Evolutionary conservation across 164 flowering plant genomes (phyloP), one percentile per base, ranked within the genome.

Genomic region (Magnolia officinalis): DNA sequence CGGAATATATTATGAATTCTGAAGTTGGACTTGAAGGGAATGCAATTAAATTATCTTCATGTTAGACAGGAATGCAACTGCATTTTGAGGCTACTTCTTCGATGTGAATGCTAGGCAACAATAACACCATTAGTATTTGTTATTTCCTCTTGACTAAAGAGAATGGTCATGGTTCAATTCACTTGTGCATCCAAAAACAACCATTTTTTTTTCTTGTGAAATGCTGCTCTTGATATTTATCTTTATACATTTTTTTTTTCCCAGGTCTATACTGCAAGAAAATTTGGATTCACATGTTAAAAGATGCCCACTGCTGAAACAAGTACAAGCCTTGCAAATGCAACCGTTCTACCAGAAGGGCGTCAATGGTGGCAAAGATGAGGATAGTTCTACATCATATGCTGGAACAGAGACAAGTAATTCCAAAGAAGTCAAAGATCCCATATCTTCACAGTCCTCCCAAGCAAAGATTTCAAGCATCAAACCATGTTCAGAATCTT

Each of bases 331-430:
- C 13, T 83, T 95, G 82, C 75, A 86, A 26, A 70, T 67, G 49
- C 97, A 92, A 73, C 90, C 96, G 31, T 93, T 80, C 74, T 95
- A 90, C 83, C 86, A 80, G 29, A 91, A 92, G 84, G 98, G 99
- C 8, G 83, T 92, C 61, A 95, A 95, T 87, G 81, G 89, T 7
- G 92, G 96, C 50, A 66, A 45, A 10, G 86, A 78, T 37, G 88
- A 78, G 16, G 90, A 82, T 4, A 11, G 6, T 26, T 31, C 37
- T 31, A 16, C 16, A 16, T 9, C 16, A 16, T 55, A 10, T 6
- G 0, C 16, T 6, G 59, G 8, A 6, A 16, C 55, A n/a, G 10
- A 10, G 52, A 50, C 20, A 29, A 37, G 18, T 37, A n/a, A 4
- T 21, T 31, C 52, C 21, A 19, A 70, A 8, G 55, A 55, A 29